Evolutionary conservation across 1,284 basidiomycete genomes (phyloP).

Genomic region (Schizopora paradoxa): DNA sequence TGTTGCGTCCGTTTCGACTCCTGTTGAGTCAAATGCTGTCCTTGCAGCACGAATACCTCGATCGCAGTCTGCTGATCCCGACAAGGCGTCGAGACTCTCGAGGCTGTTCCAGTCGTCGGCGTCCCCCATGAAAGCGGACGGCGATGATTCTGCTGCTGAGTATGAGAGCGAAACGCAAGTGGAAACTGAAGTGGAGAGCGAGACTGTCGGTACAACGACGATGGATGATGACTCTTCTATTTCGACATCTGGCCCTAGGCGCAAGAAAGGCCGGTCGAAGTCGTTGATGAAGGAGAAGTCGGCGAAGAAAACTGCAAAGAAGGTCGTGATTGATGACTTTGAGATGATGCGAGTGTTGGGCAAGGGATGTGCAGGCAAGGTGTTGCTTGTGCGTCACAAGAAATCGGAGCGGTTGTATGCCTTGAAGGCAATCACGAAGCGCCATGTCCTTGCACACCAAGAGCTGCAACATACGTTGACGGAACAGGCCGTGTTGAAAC

Average conservation of each 20-base stretch:
- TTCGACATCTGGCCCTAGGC: constrained; percentile 42
- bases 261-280: constrained; percentile 51
- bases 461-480: constrained; percentile 94
- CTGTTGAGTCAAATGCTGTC: constrained; percentile 22
- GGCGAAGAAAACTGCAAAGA: constrained; percentile 50
- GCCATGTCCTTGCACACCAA: constrained; percentile 91
- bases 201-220: constrained; percentile 39
- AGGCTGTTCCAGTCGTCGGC: constrained; percentile 42
- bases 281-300: constrained; percentile 42
- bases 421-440: constrained; percentile 94
- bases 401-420: constrained; percentile 72
- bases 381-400: constrained; percentile 80
- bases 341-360: constrained; percentile 95
- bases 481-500: constrained; percentile 88
- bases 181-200: constrained; percentile 15
- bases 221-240: constrained; percentile 59
- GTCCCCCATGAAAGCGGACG: constrained; percentile 17
- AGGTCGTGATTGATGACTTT: constrained; percentile 84
- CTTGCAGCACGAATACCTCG: constrained; percentile 46
- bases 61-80: constrained; percentile 72
- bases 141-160: constrained; percentile 16
- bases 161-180: constrained; percentile 19
- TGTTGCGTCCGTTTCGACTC: constrained; percentile 12
- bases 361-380: constrained; percentile 95
- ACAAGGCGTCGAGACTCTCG: constrained; percentile 49